A percentile compares a stretch with the other conserved stretches of the same genome.
phyloP scores from a whole-genome alignment of 495 filamentous ascomycete genomes.

The Aspergillus olivimuriae region DNA sequence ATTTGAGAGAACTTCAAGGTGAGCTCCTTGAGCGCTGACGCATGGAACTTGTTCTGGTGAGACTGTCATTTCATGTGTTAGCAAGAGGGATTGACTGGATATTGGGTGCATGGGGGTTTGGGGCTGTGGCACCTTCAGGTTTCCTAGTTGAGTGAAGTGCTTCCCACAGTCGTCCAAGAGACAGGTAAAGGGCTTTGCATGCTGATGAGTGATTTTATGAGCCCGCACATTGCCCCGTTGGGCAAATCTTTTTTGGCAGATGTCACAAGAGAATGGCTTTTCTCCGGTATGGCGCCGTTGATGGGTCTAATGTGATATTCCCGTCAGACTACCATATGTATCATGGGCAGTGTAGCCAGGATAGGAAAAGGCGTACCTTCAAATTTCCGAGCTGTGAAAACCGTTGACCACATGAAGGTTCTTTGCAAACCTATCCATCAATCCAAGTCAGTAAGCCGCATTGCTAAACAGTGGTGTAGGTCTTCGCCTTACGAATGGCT shows the following conservation, averaged over 20 bases:
- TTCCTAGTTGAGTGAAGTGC: conserved; percentile 82
- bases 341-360: not conserved
- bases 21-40: conserved; percentile 60
- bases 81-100: conserved; percentile 2
- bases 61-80: too few species aligned
- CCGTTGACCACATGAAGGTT: conserved; percentile 66
- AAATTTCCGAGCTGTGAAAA: conserved; percentile 89
- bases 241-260: conserved; percentile 76
- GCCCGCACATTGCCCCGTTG: conserved; percentile 83
- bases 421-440: conserved; percentile 57
- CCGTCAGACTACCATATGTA: not conserved
- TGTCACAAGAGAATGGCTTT: conserved; percentile 75
- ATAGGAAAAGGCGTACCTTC: conserved; percentile 47
- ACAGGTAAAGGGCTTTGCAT: conserved; percentile 74
- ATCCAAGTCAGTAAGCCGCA: not conserved
- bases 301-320: conserved; percentile 63
- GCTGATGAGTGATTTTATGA: conserved; percentile 75
- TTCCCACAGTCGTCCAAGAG: conserved; percentile 76
- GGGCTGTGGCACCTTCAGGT: conserved; percentile 64
- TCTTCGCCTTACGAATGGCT: conserved; percentile 69
- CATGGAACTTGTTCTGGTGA: conserved; percentile 92
- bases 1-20: conserved; percentile 67
- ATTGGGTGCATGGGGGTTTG: conserved; percentile 10
- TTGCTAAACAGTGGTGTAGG: not conserved
- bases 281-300: conserved; percentile 82